phyloP scores from a whole-genome alignment of 1,284 basidiomycete species.

The Pterulicium gracile region DNA sequence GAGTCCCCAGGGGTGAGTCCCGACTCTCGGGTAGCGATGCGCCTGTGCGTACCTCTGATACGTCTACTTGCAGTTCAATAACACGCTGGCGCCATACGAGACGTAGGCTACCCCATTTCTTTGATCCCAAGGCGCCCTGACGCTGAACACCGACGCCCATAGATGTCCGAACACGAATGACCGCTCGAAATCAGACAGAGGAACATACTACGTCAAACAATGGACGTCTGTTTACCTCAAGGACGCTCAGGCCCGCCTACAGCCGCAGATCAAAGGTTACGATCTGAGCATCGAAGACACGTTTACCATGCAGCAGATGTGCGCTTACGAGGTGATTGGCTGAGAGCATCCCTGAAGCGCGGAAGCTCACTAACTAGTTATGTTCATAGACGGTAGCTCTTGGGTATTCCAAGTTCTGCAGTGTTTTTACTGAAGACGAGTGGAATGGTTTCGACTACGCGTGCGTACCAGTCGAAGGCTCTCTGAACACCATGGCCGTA shows the following conservation, averaged over 20 bases:
- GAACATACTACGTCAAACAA: constrained; percentile 38
- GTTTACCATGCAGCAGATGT: constrained; percentile 66
- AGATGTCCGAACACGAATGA: constrained; percentile 55
- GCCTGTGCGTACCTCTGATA: constrained; percentile 1
- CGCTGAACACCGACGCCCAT: neutral
- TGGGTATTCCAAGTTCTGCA: constrained; percentile 85
- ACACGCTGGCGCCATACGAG: constrained; percentile 67
- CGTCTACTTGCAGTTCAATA: constrained; percentile 47
- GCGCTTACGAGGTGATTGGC: constrained; percentile 68
- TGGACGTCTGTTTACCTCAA: constrained; percentile 70
- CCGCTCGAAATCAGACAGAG: constrained; percentile 41
- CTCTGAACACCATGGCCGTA: neutral
- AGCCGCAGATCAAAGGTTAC: constrained; percentile 50
- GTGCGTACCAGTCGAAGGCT: constrained; percentile 36
- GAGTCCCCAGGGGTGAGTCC: constrained; percentile 49
- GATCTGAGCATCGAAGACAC: constrained; percentile 63
- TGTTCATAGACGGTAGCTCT: constrained; percentile 72
- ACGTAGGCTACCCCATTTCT: constrained; percentile 29
- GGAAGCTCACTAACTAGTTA: constrained; percentile 9
- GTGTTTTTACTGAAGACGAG: constrained; percentile 81
- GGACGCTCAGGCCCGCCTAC: constrained; percentile 54
- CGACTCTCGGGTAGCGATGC: neutral
- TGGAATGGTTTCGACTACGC: constrained; percentile 85
- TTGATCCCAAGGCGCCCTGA: neutral
- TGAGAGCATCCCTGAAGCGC: constrained; percentile 3